Conservation (phyloP, 306 rosid species). For the Datisca glomerata region DNA sequence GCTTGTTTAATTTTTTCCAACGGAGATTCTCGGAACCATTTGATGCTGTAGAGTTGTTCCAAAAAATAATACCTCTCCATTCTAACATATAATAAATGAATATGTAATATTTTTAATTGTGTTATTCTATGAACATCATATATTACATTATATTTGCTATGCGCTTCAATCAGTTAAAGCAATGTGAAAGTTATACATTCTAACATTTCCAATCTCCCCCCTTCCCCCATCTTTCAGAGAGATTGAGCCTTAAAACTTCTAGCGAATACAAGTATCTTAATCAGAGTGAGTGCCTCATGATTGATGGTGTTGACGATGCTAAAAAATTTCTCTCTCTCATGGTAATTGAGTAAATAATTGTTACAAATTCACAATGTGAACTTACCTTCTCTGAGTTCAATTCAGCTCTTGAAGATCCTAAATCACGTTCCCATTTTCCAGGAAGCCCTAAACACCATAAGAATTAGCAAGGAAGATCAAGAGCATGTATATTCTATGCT, state of each 20-base stretch:
- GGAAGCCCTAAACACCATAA: slow-evolving; percentile 61
- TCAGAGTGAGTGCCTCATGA: slow-evolving; percentile 58
- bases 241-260: slow-evolving; percentile 51
- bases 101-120: neutral
- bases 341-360: slow-evolving; percentile 36
- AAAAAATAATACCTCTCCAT: neutral
- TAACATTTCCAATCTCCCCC: neutral
- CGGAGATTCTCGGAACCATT: neutral
- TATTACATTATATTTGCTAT: neutral
- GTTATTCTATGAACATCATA: neutral
- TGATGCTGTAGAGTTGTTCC: neutral
- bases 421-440: slow-evolving; percentile 12
- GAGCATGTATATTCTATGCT: slow-evolving; percentile 50
- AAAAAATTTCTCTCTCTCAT: slow-evolving; percentile 39
- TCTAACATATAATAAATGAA: neutral
- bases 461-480: slow-evolving; percentile 65
- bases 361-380: slow-evolving; percentile 9
- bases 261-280: slow-evolving; percentile 65
- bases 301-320: slow-evolving; percentile 61
- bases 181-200: neutral
- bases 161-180: neutral
- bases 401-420: slow-evolving; percentile 8
- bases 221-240: slow-evolving; percentile 33
- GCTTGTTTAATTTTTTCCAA: neutral
- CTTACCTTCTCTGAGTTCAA: slow-evolving; percentile 6